Percentiles rank a stretch among this genome's conserved stretches.
Conservation (phyloP, 2,329 filamentous ascomycete species). For the Claviceps capensis region DNA sequence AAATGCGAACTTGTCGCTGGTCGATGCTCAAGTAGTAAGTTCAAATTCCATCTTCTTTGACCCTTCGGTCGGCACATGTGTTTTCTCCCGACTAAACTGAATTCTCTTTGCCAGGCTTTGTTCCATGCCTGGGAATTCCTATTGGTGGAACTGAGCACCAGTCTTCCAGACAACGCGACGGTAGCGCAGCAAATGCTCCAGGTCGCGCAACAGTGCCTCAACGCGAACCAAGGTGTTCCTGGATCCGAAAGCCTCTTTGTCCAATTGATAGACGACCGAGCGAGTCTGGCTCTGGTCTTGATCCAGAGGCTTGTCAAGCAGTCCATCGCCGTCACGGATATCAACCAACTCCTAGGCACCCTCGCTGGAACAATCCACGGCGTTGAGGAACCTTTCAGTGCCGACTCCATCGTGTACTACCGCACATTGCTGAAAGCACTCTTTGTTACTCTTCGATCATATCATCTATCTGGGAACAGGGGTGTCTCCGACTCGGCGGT, state of each 20-base stretch:
- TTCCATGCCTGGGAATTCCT: constrained; percentile 85
- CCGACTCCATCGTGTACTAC: constrained; percentile 54
- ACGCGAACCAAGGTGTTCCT: constrained; percentile 58
- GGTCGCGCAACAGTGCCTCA: constrained; percentile 64
- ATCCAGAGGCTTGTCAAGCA: constrained; percentile 63
- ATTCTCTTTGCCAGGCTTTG: constrained; percentile 41
- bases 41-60: constrained; percentile 7
- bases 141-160: constrained; percentile 66
- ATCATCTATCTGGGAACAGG: constrained; percentile 27
- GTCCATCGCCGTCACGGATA: constrained; percentile 33
- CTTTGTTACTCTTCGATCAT: constrained; percentile 65
- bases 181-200: constrained; percentile 58
- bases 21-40: constrained; percentile 79
- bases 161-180: constrained; percentile 34
- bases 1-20: constrained; percentile 80
- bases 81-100: background rate
- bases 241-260: constrained; percentile 73
- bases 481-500: constrained; percentile 18
- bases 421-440: constrained; percentile 72
- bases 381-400: constrained; percentile 39
- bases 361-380: constrained; percentile 38
- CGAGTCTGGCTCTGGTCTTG: constrained; percentile 69
- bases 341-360: constrained; percentile 35
- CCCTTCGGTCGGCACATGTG: background rate
- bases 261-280: constrained; percentile 59